These are phyloP conservation scores for Amorphotheca resinae DNA, from an alignment of 495 filamentous ascomycete species.

Conservation along the genomic window DNA sequence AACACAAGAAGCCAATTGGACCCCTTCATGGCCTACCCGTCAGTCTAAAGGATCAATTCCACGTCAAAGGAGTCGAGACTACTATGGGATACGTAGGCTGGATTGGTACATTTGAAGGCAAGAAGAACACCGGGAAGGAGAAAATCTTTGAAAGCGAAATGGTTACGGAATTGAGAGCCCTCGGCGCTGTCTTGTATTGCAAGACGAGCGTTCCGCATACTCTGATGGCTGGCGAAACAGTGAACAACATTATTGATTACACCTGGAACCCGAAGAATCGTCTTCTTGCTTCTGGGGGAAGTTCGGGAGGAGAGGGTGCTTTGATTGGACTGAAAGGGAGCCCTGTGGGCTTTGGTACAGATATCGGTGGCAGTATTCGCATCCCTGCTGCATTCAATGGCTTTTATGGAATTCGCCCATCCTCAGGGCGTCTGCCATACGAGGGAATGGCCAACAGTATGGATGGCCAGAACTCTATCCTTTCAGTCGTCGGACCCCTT, in stretches of 20 bases:
- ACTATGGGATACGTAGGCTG: conserved; percentile 23
- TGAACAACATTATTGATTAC: conserved; percentile 23
- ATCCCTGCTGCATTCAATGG: conserved; percentile 46
- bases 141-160: conserved; percentile 20
- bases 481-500: conserved; percentile 33
- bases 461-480: conserved; percentile 23
- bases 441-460: conserved; percentile 26
- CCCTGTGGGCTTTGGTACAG: conserved; percentile 44
- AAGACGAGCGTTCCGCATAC: conserved; percentile 36
- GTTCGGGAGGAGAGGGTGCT: conserved; percentile 48
- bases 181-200: conserved; percentile 46
- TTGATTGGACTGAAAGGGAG: conserved; percentile 44
- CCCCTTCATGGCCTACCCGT: conserved; percentile 44
- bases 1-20: conserved; percentile 25
- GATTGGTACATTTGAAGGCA: conserved; percentile 40
- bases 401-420: conserved; percentile 46
- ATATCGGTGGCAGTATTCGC: conserved; percentile 47
- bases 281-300: conserved; percentile 43
- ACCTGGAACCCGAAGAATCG: conserved; percentile 41
- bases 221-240: conserved; percentile 21
- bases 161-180: conserved; percentile 29
- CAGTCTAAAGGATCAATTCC: conserved; percentile 43
- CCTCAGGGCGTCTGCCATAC: conserved; percentile 39
- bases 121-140: conserved; percentile 27
- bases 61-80: conserved; percentile 19